These are phyloP conservation scores for Xylaria nigripes DNA, from an alignment of 495 filamentous ascomycete species.

Conservation along the genomic window DNA sequence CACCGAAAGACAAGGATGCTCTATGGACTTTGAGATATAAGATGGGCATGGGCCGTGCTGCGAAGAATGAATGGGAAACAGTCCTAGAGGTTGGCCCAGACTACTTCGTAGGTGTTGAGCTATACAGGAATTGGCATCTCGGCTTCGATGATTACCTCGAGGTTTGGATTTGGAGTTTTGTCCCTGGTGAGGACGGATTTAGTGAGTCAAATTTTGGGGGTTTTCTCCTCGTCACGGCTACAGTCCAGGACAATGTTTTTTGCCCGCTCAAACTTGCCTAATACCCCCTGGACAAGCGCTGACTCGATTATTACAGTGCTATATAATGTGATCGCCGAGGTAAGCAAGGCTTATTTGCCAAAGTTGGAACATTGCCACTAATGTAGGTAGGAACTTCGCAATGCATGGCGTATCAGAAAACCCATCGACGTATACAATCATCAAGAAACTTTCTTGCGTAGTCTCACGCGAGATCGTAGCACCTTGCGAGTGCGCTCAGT, in stretches of 20 bases:
- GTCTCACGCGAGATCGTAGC: conserved; percentile 29
- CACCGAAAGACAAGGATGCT: conserved; percentile 32
- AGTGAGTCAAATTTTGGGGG: not conserved
- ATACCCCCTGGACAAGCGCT: not conserved
- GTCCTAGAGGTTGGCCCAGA: conserved; percentile 27
- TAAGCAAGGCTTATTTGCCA: conserved; percentile 7
- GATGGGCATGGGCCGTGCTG: conserved; percentile 34
- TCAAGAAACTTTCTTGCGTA: conserved; percentile 30
- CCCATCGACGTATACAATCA: conserved; percentile 26
- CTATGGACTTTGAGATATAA: conserved; percentile 40
- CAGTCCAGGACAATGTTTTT: not conserved
- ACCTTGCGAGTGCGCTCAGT: conserved; percentile 34
- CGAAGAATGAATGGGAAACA: conserved; percentile 36
- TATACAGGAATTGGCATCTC: conserved; percentile 36
- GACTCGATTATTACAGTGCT: conserved; percentile 4
- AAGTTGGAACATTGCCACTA: not conserved
- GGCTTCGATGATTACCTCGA: conserved; percentile 44
- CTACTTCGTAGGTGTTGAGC: conserved; percentile 37
- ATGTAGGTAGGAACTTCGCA: conserved; percentile 29
- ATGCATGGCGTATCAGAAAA: conserved; percentile 27
- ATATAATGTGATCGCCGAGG: conserved; percentile 27
- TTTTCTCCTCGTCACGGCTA: not conserved
- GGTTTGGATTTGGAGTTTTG: conserved; percentile 43
- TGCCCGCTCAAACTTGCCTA: not conserved
- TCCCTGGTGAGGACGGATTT: conserved; percentile 21